Base-by-base conservation (phyloP, 2,329 filamentous ascomycete genomes). In the Phaeophleospora eucalypticola region DNA sequence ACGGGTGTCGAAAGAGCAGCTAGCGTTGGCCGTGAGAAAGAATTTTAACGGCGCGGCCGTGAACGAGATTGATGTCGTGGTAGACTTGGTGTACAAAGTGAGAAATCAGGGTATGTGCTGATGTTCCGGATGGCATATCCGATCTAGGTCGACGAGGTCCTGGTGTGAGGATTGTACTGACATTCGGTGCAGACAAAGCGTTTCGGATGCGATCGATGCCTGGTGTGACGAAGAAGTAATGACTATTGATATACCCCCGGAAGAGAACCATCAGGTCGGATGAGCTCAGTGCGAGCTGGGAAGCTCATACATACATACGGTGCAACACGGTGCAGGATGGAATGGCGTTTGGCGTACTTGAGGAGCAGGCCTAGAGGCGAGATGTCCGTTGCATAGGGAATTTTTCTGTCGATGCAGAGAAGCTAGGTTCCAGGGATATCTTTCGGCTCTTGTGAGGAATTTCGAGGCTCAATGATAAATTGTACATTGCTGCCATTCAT, bases 31-130 rank as follows among this genome's bases (percentile, higher is more conserved):
- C 1, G 84, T 90, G 40, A 77, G 87, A 54, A 90, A 89, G 65
- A 86, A 93, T 68, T 93, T 93, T 71, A 93, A 93, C 63, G 82
- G 81, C 27, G 76, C 87, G 55, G 85, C 84, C 14, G 80, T 91
- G 34, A 84, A 83, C 54, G 88, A 94, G 71, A 89, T 84, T 63
- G 87, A 93, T 59, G 83, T 89, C 55, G 85, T 93, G 47, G 85
- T 90, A 46, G 85, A 87, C 54, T 81, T 89, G 63, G 74, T 89
- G 51, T 87, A 88, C 73, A 86, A 82, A 62, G 77, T 87, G 21
- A 75, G 77, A 61, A 78, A 76, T 54, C 74, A 81, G 51, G 78
- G 79, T 69, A 71, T 63, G 62, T 58, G 14, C 7, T n/a, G n/a
- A n/a, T n/a, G n/a, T 20, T 19, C 44, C n/a, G n/a, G n/a, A n/a